Evolutionary conservation across 75 land plant species (phyloP).

Genomic region (Chamaecyparis obtusa): DNA sequence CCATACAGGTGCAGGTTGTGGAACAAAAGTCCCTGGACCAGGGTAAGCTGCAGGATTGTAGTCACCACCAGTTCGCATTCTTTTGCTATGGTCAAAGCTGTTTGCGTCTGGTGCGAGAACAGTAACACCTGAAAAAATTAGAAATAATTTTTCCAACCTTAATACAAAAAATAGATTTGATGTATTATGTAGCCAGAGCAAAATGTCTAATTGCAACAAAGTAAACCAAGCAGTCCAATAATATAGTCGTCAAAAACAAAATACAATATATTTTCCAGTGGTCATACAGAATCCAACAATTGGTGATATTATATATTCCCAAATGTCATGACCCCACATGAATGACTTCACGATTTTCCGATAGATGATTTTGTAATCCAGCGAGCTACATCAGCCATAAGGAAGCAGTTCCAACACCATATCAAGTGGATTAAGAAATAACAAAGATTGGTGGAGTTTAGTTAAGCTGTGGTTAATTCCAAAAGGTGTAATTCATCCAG

Average conservation of each 20-base stretch:
- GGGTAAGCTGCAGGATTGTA: conserved; percentile 74
- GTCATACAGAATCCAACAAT: not conserved
- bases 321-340: too few relatives aligned
- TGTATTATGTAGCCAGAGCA: not conserved
- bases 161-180: not conserved
- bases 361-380: too few relatives aligned
- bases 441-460: too few relatives aligned
- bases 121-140: conserved; percentile 19
- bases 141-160: not conserved
- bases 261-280: not conserved
- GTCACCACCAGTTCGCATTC: conserved; percentile 89
- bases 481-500: too few relatives aligned
- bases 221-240: not conserved
- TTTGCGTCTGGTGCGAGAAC: conserved; percentile 61
- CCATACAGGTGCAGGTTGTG: conserved; percentile 90
- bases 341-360: too few relatives aligned
- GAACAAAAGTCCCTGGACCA: conserved; percentile 72
- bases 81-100: conserved; percentile 83
- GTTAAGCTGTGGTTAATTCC: too few relatives aligned
- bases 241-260: not conserved
- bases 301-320: not conserved
- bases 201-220: not conserved
- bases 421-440: too few relatives aligned
- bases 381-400: too few relatives aligned
- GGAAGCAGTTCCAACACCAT: too few relatives aligned